Conservation (phyloP, 192 early-diverging fungal genomes). For the Thamnidium elegans region DNA sequence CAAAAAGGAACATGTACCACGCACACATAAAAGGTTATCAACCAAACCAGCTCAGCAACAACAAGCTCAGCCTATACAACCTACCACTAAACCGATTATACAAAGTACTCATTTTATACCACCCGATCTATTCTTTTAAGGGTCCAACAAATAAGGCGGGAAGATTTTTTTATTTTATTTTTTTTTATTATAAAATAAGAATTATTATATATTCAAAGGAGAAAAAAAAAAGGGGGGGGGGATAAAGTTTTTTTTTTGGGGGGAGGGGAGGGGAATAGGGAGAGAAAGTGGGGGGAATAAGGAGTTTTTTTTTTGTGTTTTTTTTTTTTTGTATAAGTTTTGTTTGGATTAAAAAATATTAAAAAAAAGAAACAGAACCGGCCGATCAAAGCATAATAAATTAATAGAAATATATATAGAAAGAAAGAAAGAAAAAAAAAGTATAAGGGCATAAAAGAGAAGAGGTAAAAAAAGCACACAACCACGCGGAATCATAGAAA, state of each 20-base stretch:
- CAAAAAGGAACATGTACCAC: background rate
- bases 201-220: background rate
- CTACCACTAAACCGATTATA: background rate
- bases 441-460: background rate
- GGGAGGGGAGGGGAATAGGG: background rate
- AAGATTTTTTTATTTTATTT: background rate
- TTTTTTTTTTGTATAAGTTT: too few species aligned
- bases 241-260: too few species aligned
- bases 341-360: background rate
- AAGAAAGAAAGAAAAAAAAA: background rate
- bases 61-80: too few species aligned
- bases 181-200: background rate
- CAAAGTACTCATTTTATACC: slow-evolving; percentile 1
- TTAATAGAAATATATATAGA: background rate
- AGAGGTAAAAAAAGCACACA: slow-evolving; percentile 1
- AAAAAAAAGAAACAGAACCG: slow-evolving; percentile 19
- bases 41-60: background rate
- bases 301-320: background rate
- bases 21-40: background rate
- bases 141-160: slow-evolving; percentile 7
- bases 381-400: slow-evolving; percentile 21
- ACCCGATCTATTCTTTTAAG: slow-evolving; percentile 13
- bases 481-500: background rate
- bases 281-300: background rate
- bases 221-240: slow-evolving; percentile 1